phyloP scores from a whole-genome alignment of 306 rosid species.

The Lablab purpureus region DNA sequence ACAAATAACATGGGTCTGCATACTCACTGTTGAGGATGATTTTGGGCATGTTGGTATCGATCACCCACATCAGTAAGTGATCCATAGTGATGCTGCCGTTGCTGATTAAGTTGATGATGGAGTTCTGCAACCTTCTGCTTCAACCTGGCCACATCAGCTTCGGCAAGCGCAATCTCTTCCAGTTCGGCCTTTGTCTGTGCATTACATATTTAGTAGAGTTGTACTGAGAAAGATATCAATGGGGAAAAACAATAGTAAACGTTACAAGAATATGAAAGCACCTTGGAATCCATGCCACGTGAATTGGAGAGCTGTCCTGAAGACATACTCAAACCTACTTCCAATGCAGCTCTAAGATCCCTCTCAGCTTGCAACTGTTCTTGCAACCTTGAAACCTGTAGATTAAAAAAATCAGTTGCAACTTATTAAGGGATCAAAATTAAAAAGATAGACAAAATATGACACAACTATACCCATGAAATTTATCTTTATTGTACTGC shows the following conservation, averaged over 20 bases:
- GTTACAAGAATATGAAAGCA: slow-evolving; percentile 43
- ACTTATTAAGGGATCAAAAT: slow-evolving; percentile 19
- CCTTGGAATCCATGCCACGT: slow-evolving; percentile 98
- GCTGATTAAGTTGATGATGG: slow-evolving; percentile 97
- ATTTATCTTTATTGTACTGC: too few species aligned
- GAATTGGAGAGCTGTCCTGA: slow-evolving; percentile 88
- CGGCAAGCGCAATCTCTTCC: slow-evolving; percentile 99
- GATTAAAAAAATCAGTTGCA: slow-evolving; percentile 47
- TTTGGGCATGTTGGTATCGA: slow-evolving; percentile 81
- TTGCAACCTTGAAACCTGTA: slow-evolving; percentile 96
- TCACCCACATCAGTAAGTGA: slow-evolving; percentile 90
- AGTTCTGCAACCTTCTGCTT: slow-evolving; percentile 99
- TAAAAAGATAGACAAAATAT: too few species aligned
- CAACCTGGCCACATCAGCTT: slow-evolving; percentile 98
- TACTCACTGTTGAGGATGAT: slow-evolving; percentile 92
- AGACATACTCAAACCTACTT: slow-evolving; percentile 97
- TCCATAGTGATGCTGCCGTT: slow-evolving; percentile 91
- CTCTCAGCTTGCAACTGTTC: slow-evolving; percentile 99
- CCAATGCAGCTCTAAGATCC: slow-evolving; percentile 99
- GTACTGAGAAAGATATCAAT: slow-evolving; percentile 33
- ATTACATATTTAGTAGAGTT: slow-evolving; percentile 52
- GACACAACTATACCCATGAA: too few species aligned
- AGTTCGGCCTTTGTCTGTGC: slow-evolving; percentile 96
- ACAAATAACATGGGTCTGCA: slow-evolving; percentile 27
- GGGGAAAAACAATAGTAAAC: slow-evolving; percentile 5